These are phyloP conservation scores for Fusarium continuum DNA, from an alignment of 2,329 filamentous ascomycete genomes.

Conservation along the genomic window DNA sequence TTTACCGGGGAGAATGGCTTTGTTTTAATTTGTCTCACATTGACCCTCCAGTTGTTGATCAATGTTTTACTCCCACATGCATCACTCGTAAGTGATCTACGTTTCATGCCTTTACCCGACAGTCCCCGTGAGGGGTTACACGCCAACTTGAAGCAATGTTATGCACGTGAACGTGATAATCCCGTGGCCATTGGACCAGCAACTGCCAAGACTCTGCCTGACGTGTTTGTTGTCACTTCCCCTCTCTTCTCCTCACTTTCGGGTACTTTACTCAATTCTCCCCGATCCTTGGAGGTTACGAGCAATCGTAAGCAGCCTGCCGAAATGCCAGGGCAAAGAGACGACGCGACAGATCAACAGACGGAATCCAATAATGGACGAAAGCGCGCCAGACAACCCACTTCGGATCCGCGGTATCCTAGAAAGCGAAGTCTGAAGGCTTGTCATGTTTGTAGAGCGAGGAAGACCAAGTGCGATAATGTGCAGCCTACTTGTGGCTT, in stretches of 20 bases:
- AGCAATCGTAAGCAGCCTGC: not conserved
- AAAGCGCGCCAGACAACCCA: slow-evolving; percentile 26
- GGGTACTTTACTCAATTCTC: slow-evolving; percentile 23
- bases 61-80: not conserved
- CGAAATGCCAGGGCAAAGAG: not conserved
- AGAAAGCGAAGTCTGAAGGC: slow-evolving; percentile 49
- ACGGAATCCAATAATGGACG: slow-evolving; percentile 2
- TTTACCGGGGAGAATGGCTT: not conserved
- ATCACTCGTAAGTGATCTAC: not conserved
- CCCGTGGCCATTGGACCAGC: not conserved
- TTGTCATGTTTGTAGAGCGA: slow-evolving; percentile 49
- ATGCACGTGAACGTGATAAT: slow-evolving; percentile 3
- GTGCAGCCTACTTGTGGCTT: slow-evolving; percentile 50
- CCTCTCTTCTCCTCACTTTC: not conserved
- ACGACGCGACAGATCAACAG: not conserved
- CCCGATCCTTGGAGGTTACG: slow-evolving; percentile 20
- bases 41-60: not conserved
- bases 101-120: slow-evolving; percentile 12
- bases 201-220: slow-evolving; percentile 4
- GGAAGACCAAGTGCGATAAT: slow-evolving; percentile 53
- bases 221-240: not conserved
- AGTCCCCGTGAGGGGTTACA: slow-evolving; percentile 33
- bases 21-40: slow-evolving; percentile 6
- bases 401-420: slow-evolving; percentile 37
- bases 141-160: not conserved